These are phyloP conservation scores for Papiliotrema fonsecae DNA, from an alignment of 1,284 basidiomycete genomes.

Conservation along the genomic window DNA sequence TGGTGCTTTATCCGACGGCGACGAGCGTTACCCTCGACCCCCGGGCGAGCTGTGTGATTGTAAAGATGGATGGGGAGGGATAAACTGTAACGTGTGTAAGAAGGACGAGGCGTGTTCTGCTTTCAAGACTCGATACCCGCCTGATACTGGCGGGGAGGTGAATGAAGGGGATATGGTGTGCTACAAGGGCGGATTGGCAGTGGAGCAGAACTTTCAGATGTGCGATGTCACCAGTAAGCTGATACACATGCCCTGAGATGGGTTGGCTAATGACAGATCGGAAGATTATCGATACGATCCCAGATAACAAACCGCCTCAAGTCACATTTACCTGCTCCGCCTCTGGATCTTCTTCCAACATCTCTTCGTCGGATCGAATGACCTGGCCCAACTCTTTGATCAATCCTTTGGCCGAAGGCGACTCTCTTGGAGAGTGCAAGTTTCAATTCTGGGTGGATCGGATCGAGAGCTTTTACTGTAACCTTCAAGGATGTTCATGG, in stretches of 20 bases:
- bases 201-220: slow-evolving; percentile 92
- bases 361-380: neutral
- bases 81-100: slow-evolving; percentile 95
- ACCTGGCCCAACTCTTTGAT: slow-evolving; percentile 17
- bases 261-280: slow-evolving; percentile 55
- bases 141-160: slow-evolving; percentile 44
- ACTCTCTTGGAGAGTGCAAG: slow-evolving; percentile 58
- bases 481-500: slow-evolving; percentile 56
- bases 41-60: slow-evolving; percentile 76
- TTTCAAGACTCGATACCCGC: slow-evolving; percentile 58
- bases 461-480: slow-evolving; percentile 93
- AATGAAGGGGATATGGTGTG: slow-evolving; percentile 76
- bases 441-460: slow-evolving; percentile 98
- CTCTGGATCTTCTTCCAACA: slow-evolving; percentile 35
- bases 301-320: slow-evolving; percentile 74
- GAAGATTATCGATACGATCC: slow-evolving; percentile 84
- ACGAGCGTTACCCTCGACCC: slow-evolving; percentile 72
- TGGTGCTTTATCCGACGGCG: slow-evolving; percentile 84
- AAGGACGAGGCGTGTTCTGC: slow-evolving; percentile 69
- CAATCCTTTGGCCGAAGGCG: slow-evolving; percentile 6
- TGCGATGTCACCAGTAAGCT: slow-evolving; percentile 91
- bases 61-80: slow-evolving; percentile 87
- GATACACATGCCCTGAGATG: no score
- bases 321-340: slow-evolving; percentile 84
- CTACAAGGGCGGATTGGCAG: slow-evolving; percentile 83